phyloP scores from a whole-genome alignment of 495 filamentous ascomycete species.

The Penicillium coffeae region DNA sequence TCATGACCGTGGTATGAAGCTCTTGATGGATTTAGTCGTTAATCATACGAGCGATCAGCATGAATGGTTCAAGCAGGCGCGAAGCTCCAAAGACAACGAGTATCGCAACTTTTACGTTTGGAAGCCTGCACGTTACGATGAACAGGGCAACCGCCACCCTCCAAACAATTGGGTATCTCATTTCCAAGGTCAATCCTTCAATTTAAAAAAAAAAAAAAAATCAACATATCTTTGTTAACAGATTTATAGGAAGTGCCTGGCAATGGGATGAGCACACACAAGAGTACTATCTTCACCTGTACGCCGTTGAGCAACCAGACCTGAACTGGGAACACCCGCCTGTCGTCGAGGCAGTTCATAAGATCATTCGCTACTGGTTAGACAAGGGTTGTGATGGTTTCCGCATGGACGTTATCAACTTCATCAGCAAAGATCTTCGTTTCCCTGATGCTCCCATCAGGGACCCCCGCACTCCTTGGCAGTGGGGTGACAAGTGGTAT shows the following conservation, averaged over 20 bases:
- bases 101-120: slow-evolving; percentile 75
- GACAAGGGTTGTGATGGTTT: slow-evolving; percentile 65
- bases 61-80: slow-evolving; percentile 68
- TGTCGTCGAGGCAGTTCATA: slow-evolving; percentile 60
- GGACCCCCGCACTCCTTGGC: slow-evolving; percentile 45
- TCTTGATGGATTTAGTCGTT: slow-evolving; percentile 71
- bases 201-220: not conserved
- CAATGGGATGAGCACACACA: slow-evolving; percentile 58
- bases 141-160: slow-evolving; percentile 56
- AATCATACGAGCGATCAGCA: slow-evolving; percentile 81
- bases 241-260: slow-evolving; percentile 57
- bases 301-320: slow-evolving; percentile 62
- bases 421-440: slow-evolving; percentile 58
- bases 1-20: slow-evolving; percentile 58
- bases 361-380: slow-evolving; percentile 70
- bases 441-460: slow-evolving; percentile 61
- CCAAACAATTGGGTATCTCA: slow-evolving; percentile 68
- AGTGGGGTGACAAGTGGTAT: slow-evolving; percentile 54
- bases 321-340: slow-evolving; percentile 70
- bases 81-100: slow-evolving; percentile 51
- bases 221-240: not conserved
- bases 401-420: slow-evolving; percentile 65
- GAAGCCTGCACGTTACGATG: slow-evolving; percentile 56
- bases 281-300: slow-evolving; percentile 71
- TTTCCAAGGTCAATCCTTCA: slow-evolving; percentile 44